Base-by-base conservation (phyloP, 208 protist species). In the Leishmania tropica region DNA sequence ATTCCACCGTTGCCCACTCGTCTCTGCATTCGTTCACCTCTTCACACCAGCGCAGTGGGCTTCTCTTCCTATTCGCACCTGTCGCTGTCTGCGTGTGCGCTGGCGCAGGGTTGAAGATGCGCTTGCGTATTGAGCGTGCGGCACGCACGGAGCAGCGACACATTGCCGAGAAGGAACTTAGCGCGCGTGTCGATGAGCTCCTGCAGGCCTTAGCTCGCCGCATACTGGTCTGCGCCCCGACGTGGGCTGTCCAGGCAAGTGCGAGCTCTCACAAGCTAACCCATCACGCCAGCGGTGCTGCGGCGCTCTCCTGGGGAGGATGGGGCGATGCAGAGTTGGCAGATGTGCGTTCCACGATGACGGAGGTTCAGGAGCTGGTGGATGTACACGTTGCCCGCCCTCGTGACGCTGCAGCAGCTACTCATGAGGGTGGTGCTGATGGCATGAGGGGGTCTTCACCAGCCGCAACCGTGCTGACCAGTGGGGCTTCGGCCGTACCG, bases 91-190 rank as follows among this genome's bases (percentile, higher is more conserved):
- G 13, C 6, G n/a, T 11, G 74, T 47, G 62, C 19, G n/a, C 58
- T 67, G 62, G 8, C 24, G 1, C 54, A 0, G 40, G 45, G 24
- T n/a, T 47, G 8, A 35, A 53, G n/a, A 88, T 88, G 83, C 83
- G 62, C 17, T 45, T 65, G 19, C 78, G 83, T 47, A 56, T 86
- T 31, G 74, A 76, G 65, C 74, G 78, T 4, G 83, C 75, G n/a
- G 83, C 54, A 54, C 65, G 76, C 48, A 53, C 28, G 45, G 83
- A 83, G 56, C 73, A 72, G 75, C 72, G 37, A 31, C 2, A 67
- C 8, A 1, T 21, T 21, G 78, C 74, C 0, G 83, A 72, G 47
- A 54, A 65, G 47, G 73, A 35, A 37, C 75, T 81, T 31, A 19
- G 62, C 53, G 40, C 15, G 19, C 53, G 65, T 1, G 51, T 85